These are phyloP conservation scores for Berkeleyomyces basicola DNA, from an alignment of 2,329 filamentous ascomycete species.

Conservation along the genomic window DNA sequence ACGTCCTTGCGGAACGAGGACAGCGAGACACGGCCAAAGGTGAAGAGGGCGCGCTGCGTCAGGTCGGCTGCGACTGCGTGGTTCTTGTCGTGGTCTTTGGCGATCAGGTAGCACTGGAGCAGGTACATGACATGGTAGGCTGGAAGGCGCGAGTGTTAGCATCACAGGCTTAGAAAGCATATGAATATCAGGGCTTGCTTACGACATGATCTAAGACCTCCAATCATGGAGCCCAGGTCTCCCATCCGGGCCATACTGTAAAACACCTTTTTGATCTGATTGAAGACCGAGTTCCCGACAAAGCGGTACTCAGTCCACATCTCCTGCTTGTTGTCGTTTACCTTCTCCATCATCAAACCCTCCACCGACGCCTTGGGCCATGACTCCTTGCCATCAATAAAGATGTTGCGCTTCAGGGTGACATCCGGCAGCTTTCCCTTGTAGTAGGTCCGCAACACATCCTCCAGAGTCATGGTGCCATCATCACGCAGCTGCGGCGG, in stretches of 20 bases:
- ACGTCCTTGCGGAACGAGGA: slow-evolving; percentile 66
- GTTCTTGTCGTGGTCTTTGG: slow-evolving; percentile 70
- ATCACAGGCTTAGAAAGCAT: slow-evolving; percentile 30
- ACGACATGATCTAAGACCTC: slow-evolving; percentile 38
- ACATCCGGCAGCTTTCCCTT: slow-evolving; percentile 52
- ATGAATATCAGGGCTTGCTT: slow-evolving; percentile 16
- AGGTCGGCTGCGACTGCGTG: slow-evolving; percentile 73
- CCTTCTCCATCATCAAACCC: slow-evolving; percentile 63
- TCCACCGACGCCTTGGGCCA: slow-evolving; percentile 70
- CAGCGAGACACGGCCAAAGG: slow-evolving; percentile 75
- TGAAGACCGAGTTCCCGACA: slow-evolving; percentile 57
- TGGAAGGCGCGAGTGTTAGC: slow-evolving; percentile 20
- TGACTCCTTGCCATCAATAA: slow-evolving; percentile 71
- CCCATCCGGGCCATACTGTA: slow-evolving; percentile 61
- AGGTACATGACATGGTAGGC: slow-evolving; percentile 85
- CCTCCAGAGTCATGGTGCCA: slow-evolving; percentile 40
- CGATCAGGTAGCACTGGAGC: slow-evolving; percentile 84
- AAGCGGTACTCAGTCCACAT: slow-evolving; percentile 56
- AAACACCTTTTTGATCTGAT: slow-evolving; percentile 59
- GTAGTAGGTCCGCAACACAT: slow-evolving; percentile 36
- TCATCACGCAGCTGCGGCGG: slow-evolving; percentile 21
- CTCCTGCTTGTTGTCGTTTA: slow-evolving; percentile 30
- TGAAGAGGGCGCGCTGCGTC: slow-evolving; percentile 79
- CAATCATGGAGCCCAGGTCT: slow-evolving; percentile 69
- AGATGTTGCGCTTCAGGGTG: slow-evolving; percentile 60